Evolutionary conservation across 2,329 filamentous ascomycete species (phyloP), one percentile per base, ranked within the genome.

Genomic region (Neurospora sp.): DNA sequence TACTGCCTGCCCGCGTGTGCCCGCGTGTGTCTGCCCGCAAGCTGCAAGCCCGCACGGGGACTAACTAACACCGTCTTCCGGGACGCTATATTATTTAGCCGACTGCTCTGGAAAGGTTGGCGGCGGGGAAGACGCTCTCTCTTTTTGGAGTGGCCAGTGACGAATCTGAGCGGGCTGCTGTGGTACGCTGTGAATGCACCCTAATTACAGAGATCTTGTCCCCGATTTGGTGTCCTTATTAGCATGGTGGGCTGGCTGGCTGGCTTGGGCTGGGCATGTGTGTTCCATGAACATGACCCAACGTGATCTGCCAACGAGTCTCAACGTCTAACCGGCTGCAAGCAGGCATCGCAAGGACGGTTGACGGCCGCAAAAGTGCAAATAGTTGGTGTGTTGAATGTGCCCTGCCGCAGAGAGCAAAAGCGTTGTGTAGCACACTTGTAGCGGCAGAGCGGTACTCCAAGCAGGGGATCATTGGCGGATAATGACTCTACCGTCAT

Each of bases 131-230:
- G 52, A 62, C 28, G 15, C 3, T 36, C 52, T 62, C 15, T 62
- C 52, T 62, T 62, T 62, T 62, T 62, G 15, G 23, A 28, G 52
- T 36, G 52, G 33, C 28, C 52, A 62, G 68, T 75, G 73, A 74
- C 71, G 71, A 73, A 67, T 70, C 73, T 69, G 69, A 67, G 57
- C 66, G 62, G 38, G 52, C 70, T 72, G 69, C 72, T 69, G 71
- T 72, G 71, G 66, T 41, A 74, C 71, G 46, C 67, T 66, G 52
- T 68, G 65, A 68, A 70, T 65, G 69, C 69, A 70, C 66, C 69
- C 73, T 71, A 71, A 52, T 72, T 69, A 68, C 33, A 43, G 69
- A 68, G 68, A 72, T 72, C 68, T 71, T 69, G 39, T 68, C 66
- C 67, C 71, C 70, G 71, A 74, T 73, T 73, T 62, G 52, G 52